phyloP scores from a whole-genome alignment of 2,329 filamentous ascomycete genomes.

The Sclerotinia trifoliorum region DNA sequence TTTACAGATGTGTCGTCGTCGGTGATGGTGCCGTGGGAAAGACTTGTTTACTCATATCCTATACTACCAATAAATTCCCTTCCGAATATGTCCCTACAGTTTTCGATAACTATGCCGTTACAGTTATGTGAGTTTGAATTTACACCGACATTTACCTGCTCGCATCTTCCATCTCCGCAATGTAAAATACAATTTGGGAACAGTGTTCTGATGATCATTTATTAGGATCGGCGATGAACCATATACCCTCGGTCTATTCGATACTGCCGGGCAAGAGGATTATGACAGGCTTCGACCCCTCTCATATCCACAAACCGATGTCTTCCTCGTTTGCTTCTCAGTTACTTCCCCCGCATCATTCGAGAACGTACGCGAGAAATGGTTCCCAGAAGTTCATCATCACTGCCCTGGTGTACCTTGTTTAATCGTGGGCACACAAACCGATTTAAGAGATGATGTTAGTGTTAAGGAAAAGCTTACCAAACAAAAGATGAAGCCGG shows the following conservation, averaged over 20 bases:
- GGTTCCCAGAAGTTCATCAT: slow-evolving; percentile 98
- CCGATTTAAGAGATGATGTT: slow-evolving; percentile 87
- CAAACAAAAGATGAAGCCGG: slow-evolving; percentile 95
- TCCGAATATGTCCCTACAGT: slow-evolving; percentile 99
- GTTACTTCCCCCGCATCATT: slow-evolving; percentile 97
- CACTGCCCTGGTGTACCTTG: slow-evolving; percentile 98
- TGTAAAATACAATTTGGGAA: neutral
- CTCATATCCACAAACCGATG: slow-evolving; percentile 97
- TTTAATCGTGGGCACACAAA: slow-evolving; percentile 96
- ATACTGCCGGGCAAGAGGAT: slow-evolving; percentile 99
- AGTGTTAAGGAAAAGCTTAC: slow-evolving; percentile 86
- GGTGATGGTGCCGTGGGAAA: slow-evolving; percentile 99
- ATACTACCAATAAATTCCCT: slow-evolving; percentile 99
- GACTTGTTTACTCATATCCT: slow-evolving; percentile 97
- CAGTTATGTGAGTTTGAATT: slow-evolving; percentile 80
- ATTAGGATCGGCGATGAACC: slow-evolving; percentile 97
- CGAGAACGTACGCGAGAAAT: slow-evolving; percentile 98
- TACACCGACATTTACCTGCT: slow-evolving; percentile 6
- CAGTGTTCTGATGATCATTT: slow-evolving; percentile 22
- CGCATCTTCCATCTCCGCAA: neutral
- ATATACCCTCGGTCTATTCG: slow-evolving; percentile 94
- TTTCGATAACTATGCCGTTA: slow-evolving; percentile 99
- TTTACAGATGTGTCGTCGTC: slow-evolving; percentile 87
- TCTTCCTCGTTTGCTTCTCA: slow-evolving; percentile 98
- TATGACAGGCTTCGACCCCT: slow-evolving; percentile 95